phyloP scores from a whole-genome alignment of 2,329 filamentous ascomycete species.

The Neopestalotiopsis sp. region DNA sequence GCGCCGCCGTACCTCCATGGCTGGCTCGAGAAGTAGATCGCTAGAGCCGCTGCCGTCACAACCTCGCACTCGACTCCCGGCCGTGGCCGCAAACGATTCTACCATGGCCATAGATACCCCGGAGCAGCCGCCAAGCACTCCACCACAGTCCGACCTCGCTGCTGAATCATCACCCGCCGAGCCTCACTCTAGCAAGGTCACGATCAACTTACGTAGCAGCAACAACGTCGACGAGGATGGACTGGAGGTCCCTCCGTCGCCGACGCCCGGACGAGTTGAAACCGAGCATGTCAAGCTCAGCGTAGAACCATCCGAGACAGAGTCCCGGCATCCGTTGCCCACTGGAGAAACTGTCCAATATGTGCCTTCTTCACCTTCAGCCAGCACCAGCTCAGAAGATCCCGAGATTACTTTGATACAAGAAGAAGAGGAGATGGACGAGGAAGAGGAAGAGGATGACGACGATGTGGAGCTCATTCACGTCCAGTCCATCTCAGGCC shows the following conservation, averaged over 20 bases:
- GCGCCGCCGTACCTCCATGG: constrained; percentile 65
- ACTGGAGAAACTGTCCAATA: constrained; percentile 29
- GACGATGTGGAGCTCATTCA: constrained; percentile 28
- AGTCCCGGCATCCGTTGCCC: constrained; percentile 37
- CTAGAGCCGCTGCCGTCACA: constrained; percentile 44
- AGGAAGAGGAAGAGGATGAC: constrained; percentile 39
- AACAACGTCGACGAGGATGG: constrained; percentile 46
- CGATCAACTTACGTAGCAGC: constrained; percentile 62
- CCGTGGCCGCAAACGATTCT: constrained; percentile 37
- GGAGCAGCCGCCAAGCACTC: constrained; percentile 49
- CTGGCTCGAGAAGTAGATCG: constrained; percentile 60
- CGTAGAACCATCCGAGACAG: constrained; percentile 51
- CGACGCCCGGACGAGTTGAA: constrained; percentile 33
- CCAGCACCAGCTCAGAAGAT: constrained; percentile 49
- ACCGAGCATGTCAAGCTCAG: constrained; percentile 46
- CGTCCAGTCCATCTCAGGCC: neutral
- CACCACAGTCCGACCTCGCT: constrained; percentile 40
- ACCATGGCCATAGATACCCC: constrained; percentile 49
- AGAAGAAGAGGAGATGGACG: constrained; percentile 26
- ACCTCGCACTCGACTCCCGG: constrained; percentile 30
- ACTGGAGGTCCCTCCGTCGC: constrained; percentile 49
- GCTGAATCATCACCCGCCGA: constrained; percentile 40
- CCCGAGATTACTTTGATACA: constrained; percentile 44
- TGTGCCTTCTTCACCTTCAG: constrained; percentile 42
- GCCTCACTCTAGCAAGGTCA: constrained; percentile 62